Evolutionary conservation across 1,139 yeast genomes (phyloP).

Genomic region (Zygoascus meyerae): DNA sequence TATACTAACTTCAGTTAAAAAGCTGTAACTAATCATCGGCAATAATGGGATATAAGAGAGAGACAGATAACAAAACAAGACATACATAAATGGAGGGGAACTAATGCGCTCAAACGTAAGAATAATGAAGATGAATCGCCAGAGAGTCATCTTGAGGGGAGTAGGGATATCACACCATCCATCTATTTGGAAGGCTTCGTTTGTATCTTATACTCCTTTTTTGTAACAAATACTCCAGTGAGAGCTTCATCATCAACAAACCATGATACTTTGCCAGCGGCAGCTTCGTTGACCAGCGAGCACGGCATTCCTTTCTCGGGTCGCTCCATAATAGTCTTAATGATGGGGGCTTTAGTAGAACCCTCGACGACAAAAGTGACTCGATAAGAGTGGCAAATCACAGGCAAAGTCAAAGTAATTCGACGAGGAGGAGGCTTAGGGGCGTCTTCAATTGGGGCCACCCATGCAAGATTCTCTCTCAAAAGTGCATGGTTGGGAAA

Average conservation of each 20-base stretch:
- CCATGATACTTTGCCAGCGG: slow-evolving; percentile 96
- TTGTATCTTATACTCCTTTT: slow-evolving; percentile 59
- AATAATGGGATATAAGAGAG: no score
- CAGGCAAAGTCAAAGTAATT: slow-evolving; percentile 90
- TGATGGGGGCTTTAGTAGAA: slow-evolving; percentile 88
- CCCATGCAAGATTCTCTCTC: slow-evolving; percentile 93
- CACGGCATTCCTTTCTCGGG: slow-evolving; percentile 97
- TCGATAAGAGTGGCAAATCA: slow-evolving; percentile 87
- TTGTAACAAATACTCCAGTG: slow-evolving; percentile 70
- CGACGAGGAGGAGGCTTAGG: slow-evolving; percentile 87
- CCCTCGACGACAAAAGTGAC: slow-evolving; percentile 96
- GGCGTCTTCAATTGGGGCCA: slow-evolving; percentile 86
- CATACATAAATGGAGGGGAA: no score
- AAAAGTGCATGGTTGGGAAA: slow-evolving; percentile 89
- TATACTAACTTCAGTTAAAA: no score
- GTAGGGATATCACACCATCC: background rate
- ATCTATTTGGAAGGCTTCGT: slow-evolving; percentile 9
- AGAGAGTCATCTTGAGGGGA: no score
- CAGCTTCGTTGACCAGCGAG: slow-evolving; percentile 88
- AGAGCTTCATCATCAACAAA: slow-evolving; percentile 96
- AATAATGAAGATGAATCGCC: no score
- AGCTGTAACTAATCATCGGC: no score
- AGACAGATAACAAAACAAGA: no score
- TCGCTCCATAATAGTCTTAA: slow-evolving; percentile 90
- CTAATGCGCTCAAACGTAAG: no score